Conservation (phyloP, 78 protist species). For the Diacronema lutheri region DNA sequence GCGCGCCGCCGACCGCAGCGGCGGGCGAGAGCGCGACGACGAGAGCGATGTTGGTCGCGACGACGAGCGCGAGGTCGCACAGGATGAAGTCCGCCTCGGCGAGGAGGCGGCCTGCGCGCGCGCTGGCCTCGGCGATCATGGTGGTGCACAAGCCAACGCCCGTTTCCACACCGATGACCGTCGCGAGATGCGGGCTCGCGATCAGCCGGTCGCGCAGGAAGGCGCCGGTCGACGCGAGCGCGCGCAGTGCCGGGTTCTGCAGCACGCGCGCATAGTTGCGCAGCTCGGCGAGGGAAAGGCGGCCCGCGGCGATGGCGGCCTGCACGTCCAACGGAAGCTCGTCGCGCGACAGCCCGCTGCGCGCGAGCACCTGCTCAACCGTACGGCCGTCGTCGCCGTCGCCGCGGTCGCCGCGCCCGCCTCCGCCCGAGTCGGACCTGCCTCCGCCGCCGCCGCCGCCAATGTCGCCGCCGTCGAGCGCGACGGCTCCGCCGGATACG, state of each 20-base stretch:
- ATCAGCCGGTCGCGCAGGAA: not conserved
- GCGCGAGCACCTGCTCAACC: no score
- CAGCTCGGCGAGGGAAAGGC: not conserved
- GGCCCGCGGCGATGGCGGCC: not conserved
- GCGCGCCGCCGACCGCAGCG: not conserved
- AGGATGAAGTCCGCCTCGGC: not conserved
- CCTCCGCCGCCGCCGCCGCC: no score
- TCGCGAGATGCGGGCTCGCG: not conserved
- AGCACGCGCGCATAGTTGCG: not conserved
- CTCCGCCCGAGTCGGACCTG: not conserved
- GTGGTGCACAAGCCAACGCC: not conserved
- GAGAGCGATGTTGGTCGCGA: not conserved
- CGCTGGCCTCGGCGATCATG: not conserved
- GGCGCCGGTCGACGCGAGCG: not conserved
- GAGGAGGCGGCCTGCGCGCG: not conserved
- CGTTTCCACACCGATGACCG: not conserved
- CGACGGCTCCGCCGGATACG: no score
- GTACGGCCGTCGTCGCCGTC: not conserved
- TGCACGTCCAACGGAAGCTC: not conserved
- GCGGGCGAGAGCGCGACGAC: not conserved
- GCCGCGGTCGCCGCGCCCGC: not conserved
- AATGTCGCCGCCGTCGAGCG: no score
- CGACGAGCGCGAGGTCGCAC: not conserved
- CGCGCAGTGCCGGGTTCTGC: not conserved
- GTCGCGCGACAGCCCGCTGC: not conserved